Base-by-base conservation (phyloP, 2,329 filamentous ascomycete species). In the Blastomyces gilchristii region DNA sequence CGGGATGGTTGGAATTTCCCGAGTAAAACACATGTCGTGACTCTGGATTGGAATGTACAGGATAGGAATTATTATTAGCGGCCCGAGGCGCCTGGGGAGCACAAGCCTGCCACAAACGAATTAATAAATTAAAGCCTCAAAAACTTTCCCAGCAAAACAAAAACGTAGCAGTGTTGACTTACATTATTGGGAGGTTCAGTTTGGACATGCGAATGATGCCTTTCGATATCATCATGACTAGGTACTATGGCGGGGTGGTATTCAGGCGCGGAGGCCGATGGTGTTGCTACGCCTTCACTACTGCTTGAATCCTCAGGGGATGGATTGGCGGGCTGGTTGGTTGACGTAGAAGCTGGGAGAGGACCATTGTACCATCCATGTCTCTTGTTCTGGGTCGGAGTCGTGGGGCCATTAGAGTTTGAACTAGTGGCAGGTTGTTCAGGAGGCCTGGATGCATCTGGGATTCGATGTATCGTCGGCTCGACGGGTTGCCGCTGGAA, bases 231-330 rank as follows among this genome's bases (percentile, higher is more conserved):
- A 57, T 77, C 78, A 67, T 76, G 79, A 68, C 77, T 79, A 60
- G 78, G 76, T 63, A 80, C 75, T 65, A 80, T 80, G 25, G 78
- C 76, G 11, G 78, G 78, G 64, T 80, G 76, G 62, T 80, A 79
- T 62, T 80, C 78, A 37, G 77, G 71, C n/a, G 76, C 75, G 14
- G 78, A 74, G 34, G 76, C 78, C 8, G 77, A 79, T 5, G 78
- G 78, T 31, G 78, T 80, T 8, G 77, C 74, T 1, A 80, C 77
- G 18, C 77, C 77, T 64, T 80, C 79, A 62, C 77, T 80, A 68
- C 77, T 80, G 66, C 77, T 80, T 1, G 78, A 79, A 67, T 79
- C 78, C 67, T 79, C 78, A 1, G 79, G 78, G n/a, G 78, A 79
- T 18, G 73, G 76, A 49, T 77, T 74, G 22, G 72, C 69, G 25